phyloP scores from a whole-genome alignment of 805 yeast genomes.

The Maudiozyma pseudohumilis region DNA sequence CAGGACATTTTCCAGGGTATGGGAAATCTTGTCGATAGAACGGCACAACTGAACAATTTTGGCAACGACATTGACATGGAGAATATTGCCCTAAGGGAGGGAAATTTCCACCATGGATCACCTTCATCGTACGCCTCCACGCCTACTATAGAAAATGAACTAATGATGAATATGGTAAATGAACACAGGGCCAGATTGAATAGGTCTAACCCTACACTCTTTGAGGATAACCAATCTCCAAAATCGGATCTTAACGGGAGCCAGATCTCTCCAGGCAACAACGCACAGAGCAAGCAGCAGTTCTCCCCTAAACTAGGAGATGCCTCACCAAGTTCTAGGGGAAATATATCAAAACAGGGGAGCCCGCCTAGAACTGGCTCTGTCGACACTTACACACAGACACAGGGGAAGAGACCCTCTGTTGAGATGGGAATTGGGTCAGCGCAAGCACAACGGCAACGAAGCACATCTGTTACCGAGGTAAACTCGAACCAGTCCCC shows the following conservation, averaged over 20 bases:
- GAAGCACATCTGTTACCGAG: too few species aligned
- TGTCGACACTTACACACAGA: too few species aligned
- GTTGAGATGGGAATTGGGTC: too few species aligned
- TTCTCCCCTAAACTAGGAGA: not conserved
- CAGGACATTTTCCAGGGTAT: not conserved
- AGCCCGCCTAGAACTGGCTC: too few species aligned
- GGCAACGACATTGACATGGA: not conserved
- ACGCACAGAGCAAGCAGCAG: not conserved
- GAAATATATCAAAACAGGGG: too few species aligned
- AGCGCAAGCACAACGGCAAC: too few species aligned
- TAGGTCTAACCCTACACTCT: not conserved
- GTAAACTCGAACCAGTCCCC: too few species aligned
- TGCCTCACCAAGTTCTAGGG: not conserved
- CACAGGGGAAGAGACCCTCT: too few species aligned
- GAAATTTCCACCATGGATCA: slow-evolving; percentile 1
- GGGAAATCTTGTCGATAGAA: not conserved
- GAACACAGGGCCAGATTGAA: slow-evolving; percentile 1
- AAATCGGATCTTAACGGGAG: not conserved
- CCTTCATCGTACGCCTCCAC: slow-evolving; percentile 1
- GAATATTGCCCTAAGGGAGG: not conserved
- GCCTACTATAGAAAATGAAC: not conserved
- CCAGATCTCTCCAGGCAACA: not conserved
- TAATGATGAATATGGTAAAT: not conserved
- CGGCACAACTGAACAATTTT: not conserved
- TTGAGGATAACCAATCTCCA: not conserved